Percentiles rank a stretch among this genome's conserved stretches.
Evolutionary conservation across 169 alveolate species (phyloP).

Genomic region (Theileria parva): DNA sequence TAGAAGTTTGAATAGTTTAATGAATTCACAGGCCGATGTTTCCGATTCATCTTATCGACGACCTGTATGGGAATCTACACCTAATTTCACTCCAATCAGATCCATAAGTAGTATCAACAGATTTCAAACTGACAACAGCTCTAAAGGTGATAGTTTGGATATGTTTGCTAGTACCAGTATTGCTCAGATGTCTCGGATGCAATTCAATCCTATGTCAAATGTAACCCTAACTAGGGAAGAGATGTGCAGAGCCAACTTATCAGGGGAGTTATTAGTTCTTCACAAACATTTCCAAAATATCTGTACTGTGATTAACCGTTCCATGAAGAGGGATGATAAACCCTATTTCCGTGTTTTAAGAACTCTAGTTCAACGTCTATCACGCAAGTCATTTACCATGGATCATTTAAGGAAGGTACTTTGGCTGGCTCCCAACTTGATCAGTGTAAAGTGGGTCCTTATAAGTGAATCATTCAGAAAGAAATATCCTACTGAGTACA

Average conservation of each 20-base stretch:
- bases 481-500: conserved; percentile 40
- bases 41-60: conserved; percentile 8
- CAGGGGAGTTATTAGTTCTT: conserved; percentile 15
- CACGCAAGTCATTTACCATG: conserved; percentile 50
- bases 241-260: conserved; percentile 32
- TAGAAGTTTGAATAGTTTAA: conserved; percentile 35
- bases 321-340: conserved; percentile 51
- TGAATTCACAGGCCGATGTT: conserved; percentile 8
- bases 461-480: conserved; percentile 20
- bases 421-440: conserved; percentile 60
- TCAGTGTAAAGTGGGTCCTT: conserved; percentile 43
- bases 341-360: conserved; percentile 57
- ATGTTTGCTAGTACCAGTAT: background rate
- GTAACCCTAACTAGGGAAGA: conserved; percentile 29
- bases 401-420: conserved; percentile 52
- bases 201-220: conserved; percentile 49
- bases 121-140: background rate
- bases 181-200: conserved; percentile 42
- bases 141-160: conserved; percentile 13
- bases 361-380: conserved; percentile 52
- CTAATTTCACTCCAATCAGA: conserved; percentile 6
- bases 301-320: conserved; percentile 51
- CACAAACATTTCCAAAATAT: conserved; percentile 60
- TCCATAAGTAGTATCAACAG: background rate
- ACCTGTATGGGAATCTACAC: background rate